These are phyloP conservation scores for Hypoxylon sp. DNA, from an alignment of 2,329 filamentous ascomycete species.

Conservation along the genomic window DNA sequence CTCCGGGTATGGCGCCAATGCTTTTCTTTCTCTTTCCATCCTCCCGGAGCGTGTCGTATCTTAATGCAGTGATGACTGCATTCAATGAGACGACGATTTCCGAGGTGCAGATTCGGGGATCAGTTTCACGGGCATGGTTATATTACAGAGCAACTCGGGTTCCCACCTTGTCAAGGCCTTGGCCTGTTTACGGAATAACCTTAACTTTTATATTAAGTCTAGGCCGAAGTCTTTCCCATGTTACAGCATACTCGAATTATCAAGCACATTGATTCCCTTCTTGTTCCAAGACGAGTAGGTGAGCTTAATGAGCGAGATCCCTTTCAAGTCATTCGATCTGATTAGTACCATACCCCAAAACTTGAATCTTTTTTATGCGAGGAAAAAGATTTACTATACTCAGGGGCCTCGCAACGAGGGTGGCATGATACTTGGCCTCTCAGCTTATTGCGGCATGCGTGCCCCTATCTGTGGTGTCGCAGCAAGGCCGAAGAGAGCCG, in stretches of 20 bases:
- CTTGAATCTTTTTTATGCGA: neutral
- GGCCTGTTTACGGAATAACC: constrained; percentile 44
- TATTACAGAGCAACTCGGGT: constrained; percentile 36
- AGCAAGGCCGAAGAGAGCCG: constrained; percentile 28
- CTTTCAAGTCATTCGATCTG: constrained; percentile 2
- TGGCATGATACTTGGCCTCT: constrained; percentile 11
- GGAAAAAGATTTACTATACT: neutral
- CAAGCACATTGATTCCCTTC: constrained; percentile 2
- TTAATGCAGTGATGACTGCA: constrained; percentile 21
- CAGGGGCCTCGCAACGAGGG: neutral
- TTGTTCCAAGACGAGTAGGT: neutral
- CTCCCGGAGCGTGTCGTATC: constrained; percentile 34
- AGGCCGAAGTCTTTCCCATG: constrained; percentile 28
- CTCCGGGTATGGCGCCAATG: constrained; percentile 33
- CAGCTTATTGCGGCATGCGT: constrained; percentile 9
- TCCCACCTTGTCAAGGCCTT: constrained; percentile 12
- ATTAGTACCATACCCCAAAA: constrained; percentile 2
- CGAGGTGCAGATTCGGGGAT: constrained; percentile 41
- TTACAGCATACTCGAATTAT: constrained; percentile 16
- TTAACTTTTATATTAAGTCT: constrained; percentile 39
- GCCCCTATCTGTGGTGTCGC: constrained; percentile 10
- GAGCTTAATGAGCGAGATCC: neutral
- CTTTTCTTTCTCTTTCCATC: constrained; percentile 25
- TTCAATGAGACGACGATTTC: constrained; percentile 31
- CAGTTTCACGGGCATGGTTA: constrained; percentile 38